Evolutionary conservation across 768 basidiomycete genomes (phyloP), one percentile per base, ranked within the genome.

Genomic region (button mushroom (Agaricus bisporus)): DNA sequence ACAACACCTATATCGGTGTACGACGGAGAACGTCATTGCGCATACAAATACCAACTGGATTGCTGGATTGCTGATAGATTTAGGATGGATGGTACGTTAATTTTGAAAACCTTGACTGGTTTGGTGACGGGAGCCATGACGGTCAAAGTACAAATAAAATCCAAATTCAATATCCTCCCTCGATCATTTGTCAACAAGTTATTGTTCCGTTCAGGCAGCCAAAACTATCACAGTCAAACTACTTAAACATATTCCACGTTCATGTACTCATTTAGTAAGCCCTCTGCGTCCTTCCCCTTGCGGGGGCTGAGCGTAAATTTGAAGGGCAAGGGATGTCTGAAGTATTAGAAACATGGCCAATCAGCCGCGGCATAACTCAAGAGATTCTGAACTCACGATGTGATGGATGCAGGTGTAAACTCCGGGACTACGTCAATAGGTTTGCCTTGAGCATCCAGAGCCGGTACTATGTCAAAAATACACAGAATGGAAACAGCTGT

Each of bases 61-160:
- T n/a, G n/a, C n/a, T n/a, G n/a, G n/a, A n/a, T n/a, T n/a, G n/a
- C n/a, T n/a, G n/a, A n/a, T n/a, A n/a, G n/a, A n/a, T n/a, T n/a
- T n/a, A n/a, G n/a, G n/a, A n/a, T n/a, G n/a, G n/a, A n/a, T 17
- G 88, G 88, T 48, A 88, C 88, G 50, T 79, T 77, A 59, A 88
- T 64, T 63, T 78, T 81, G 48, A 88, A 75, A 35, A 71, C 68
- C 57, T 78, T 77, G 8, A 75, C 72, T 55, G 80, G 76, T 66
- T 78, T 80, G 15, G 28, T 54, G 56, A 75, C 75, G 50, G 79
- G 82, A 46, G 84, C 80, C 85, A 87, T 87, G n/a, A 39, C 28
- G 39, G 45, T 25, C 28, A 18, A n/a, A 22, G 25, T 48, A 4
- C 44, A 28, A 29, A n/a, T n/a, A n/a, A n/a, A n/a, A n/a, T n/a